Base-by-base conservation (phyloP, 73 alveolate species). In the Uronychia setigera region DNA sequence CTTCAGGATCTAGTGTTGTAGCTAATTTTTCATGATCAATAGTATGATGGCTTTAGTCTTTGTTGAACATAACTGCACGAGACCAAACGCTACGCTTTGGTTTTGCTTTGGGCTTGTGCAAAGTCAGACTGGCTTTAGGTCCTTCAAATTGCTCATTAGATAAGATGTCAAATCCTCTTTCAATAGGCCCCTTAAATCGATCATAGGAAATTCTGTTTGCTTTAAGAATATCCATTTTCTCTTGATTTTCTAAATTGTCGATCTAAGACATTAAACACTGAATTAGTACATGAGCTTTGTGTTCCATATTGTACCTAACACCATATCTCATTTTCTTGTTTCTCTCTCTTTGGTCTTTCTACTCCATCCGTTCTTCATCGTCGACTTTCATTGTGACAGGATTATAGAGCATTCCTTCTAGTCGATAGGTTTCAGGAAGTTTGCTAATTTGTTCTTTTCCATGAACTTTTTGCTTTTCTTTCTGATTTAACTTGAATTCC, bases 371-470 rank as follows among this genome's bases (percentile, higher is more conserved):
- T 31, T 95, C 29, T 58, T 78, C 86, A 80, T 97, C 99, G 13
- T 94, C 98, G 0, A 93, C 91, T 80, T 93, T 87, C 90, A 93
- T 87, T 34, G 88, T 92, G 33, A 97, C 88, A 28, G 98, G 97
- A 81, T 97, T 92, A 86, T 93, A 97, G 33, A 97, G 81, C 81
- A 94, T 94, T 35, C 99, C 97, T 79, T 92, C 96, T 29, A 77
- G 77, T 35, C 33, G 35, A 60, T 32, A 57, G 14, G 81, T 59
- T 30, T 77, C 84, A 28, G 99, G 99, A 81, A 97, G 87, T 74
- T 92, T 93, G 74, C 92, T 91, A n/a, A 91, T 88, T 88, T 94
- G 84, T 80, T 95, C 97, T 76, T 85, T 89, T 77, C 98, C 98
- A 90, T 95, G 96, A 78, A 77, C 81, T 81, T 91, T 92, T 67